phyloP scores from a whole-genome alignment of 225 moss, liverwort and hornwort genomes.

The Pseudisothecium myosuroides region DNA sequence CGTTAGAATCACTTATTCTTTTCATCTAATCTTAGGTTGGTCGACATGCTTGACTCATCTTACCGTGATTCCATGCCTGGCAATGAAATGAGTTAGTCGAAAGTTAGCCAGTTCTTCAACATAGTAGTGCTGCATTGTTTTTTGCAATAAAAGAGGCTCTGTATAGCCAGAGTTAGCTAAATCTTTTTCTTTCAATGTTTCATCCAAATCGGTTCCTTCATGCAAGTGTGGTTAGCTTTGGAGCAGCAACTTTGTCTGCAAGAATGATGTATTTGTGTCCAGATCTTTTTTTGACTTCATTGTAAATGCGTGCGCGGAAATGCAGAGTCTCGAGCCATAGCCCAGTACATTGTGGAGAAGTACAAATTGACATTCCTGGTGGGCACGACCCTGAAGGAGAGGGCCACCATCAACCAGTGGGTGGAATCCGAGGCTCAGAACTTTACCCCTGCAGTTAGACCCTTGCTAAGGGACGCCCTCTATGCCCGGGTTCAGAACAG shows the following conservation, averaged over 20 bases:
- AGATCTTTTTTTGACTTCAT: background rate
- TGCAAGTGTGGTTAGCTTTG: background rate
- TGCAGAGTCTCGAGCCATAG: background rate
- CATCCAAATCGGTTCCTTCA: background rate
- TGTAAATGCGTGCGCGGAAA: background rate
- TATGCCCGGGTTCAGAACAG: background rate
- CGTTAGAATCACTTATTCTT: background rate
- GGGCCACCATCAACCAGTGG: background rate
- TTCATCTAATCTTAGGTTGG: background rate
- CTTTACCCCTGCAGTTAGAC: background rate
- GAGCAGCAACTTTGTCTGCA: background rate
- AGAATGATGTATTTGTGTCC: background rate
- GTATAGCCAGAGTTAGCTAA: background rate
- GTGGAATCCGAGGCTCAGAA: background rate
- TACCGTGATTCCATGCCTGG: background rate
- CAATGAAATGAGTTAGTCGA: background rate
- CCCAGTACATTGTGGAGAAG: background rate
- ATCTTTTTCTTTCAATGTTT: rapidly evolving
- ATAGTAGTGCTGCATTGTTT: background rate
- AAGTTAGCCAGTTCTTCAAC: background rate
- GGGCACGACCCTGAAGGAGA: background rate
- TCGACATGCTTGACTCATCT: background rate
- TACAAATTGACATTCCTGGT: background rate
- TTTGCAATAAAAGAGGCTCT: background rate
- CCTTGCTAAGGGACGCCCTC: background rate